Evolutionary conservation across 192 early-diverging fungal genomes (phyloP).

Genomic region (Coemansia sp.): DNA sequence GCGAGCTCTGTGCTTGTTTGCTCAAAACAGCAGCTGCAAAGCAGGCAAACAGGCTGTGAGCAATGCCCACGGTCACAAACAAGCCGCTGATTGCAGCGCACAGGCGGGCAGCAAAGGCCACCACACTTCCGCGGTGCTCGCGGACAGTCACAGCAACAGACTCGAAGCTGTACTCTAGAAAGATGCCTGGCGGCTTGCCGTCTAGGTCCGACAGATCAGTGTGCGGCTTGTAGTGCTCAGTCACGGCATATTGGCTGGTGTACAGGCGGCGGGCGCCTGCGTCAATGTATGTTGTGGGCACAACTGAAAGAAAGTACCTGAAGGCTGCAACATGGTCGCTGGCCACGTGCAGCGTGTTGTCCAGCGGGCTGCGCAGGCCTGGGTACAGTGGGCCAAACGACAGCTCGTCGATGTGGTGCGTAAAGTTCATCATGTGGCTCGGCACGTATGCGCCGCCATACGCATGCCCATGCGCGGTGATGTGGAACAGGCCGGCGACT

Average conservation of each 20-base stretch:
- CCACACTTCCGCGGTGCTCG: constrained; percentile 61
- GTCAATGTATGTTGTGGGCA: constrained; percentile 79
- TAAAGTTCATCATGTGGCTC: constrained; percentile 82
- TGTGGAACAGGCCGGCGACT: constrained; percentile 84
- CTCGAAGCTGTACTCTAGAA: constrained; percentile 92
- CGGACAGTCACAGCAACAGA: constrained; percentile 79
- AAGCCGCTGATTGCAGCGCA: constrained; percentile 87
- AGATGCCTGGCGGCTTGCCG: constrained; percentile 59
- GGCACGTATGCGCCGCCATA: constrained; percentile 66
- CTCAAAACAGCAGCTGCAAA: background rate
- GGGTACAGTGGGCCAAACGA: constrained; percentile 89
- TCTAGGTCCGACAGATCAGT: constrained; percentile 1
- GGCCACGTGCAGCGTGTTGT: constrained; percentile 71
- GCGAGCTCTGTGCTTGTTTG: background rate
- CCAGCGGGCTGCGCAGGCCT: constrained; percentile 82
- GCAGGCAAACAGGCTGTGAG: constrained; percentile 44
- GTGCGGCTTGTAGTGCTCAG: constrained; percentile 61
- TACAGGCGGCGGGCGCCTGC: constrained; percentile 52
- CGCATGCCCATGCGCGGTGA: constrained; percentile 89
- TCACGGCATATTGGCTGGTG: constrained; percentile 97
- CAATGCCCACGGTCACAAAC: constrained; percentile 66
- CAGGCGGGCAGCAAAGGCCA: constrained; percentile 73
- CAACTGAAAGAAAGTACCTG: constrained; percentile 86
- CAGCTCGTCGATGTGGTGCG: constrained; percentile 87
- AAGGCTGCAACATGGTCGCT: constrained; percentile 65